Evolutionary conservation across 1,284 basidiomycete genomes (phyloP).

Genomic region (Calocybe gambosa): DNA sequence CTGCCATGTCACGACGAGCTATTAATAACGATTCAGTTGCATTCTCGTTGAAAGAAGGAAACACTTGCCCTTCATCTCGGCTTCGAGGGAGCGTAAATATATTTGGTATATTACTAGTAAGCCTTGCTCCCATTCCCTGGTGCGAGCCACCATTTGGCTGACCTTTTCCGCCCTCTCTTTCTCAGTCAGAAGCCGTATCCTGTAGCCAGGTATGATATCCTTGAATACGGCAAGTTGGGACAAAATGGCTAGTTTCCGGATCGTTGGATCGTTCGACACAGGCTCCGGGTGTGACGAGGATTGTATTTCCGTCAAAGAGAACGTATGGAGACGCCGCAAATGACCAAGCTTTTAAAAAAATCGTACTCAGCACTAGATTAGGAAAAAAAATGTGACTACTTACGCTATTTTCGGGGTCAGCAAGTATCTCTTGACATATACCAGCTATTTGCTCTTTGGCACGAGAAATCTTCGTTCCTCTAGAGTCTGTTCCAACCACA

Average conservation of each 20-base stretch:
- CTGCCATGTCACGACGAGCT: constrained; percentile 72
- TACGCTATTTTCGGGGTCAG: constrained; percentile 81
- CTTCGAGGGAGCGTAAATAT: constrained; percentile 82
- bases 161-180: constrained; percentile 92
- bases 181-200: constrained; percentile 86
- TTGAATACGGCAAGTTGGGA: constrained; percentile 94
- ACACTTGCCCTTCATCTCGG: constrained; percentile 73
- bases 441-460: constrained; percentile 89
- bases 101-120: constrained; percentile 85
- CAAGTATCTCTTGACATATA: constrained; percentile 85
- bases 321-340: constrained; percentile 80
- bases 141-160: constrained; percentile 85
- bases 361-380: not conserved
- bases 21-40: constrained; percentile 17
- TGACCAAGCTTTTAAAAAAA: constrained; percentile 61
- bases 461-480: constrained; percentile 61
- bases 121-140: constrained; percentile 97
- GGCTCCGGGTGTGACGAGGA: constrained; percentile 61
- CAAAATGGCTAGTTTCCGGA: constrained; percentile 85
- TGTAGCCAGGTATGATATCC: constrained; percentile 89
- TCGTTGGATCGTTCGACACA: constrained; percentile 72
- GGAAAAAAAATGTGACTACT: constrained; percentile 18
- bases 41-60: constrained; percentile 12
- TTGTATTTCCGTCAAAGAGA: constrained; percentile 68
- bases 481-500: constrained; percentile 64